Percentiles rank a stretch among this genome's conserved stretches.
These are phyloP conservation scores for Umbellularia californica DNA, from an alignment of 164 flowering plant genomes.

Conservation along the genomic window DNA sequence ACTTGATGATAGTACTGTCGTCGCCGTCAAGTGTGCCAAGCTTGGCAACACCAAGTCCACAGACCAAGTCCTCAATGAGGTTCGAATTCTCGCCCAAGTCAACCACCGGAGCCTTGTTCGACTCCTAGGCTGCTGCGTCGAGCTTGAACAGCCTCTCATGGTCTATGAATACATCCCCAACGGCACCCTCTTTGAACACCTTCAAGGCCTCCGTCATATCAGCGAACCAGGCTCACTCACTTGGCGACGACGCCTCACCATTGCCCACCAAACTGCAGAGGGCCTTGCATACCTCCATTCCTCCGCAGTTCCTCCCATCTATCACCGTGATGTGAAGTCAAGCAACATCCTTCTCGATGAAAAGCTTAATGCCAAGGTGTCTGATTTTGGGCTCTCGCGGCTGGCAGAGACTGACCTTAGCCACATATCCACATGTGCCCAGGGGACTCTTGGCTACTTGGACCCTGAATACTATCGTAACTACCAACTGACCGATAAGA, in stretches of 20 bases:
- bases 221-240: background rate
- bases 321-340: slow-evolving; percentile 23
- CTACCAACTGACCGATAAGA: slow-evolving; percentile 20
- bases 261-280: slow-evolving; percentile 19
- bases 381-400: slow-evolving; percentile 21
- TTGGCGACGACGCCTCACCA: slow-evolving; percentile 10
- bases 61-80: slow-evolving; percentile 66
- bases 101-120: slow-evolving; percentile 19
- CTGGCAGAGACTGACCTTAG: slow-evolving; percentile 12
- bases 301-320: slow-evolving; percentile 17
- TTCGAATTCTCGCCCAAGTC: slow-evolving; percentile 59
- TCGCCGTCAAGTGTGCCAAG: slow-evolving; percentile 62
- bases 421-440: slow-evolving; percentile 21
- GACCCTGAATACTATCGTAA: slow-evolving; percentile 20
- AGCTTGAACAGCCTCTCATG: slow-evolving; percentile 16
- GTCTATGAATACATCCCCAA: slow-evolving; percentile 22
- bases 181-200: slow-evolving; percentile 21
- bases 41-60: slow-evolving; percentile 53
- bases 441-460: slow-evolving; percentile 18
- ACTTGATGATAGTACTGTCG: slow-evolving; percentile 44
- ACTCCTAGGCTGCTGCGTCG: slow-evolving; percentile 20
- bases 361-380: slow-evolving; percentile 18
- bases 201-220: slow-evolving; percentile 2
- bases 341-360: slow-evolving; percentile 22
- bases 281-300: slow-evolving; percentile 23